Evolutionary conservation across 768 basidiomycete genomes (phyloP).

Genomic region (Tulasnella sp.): DNA sequence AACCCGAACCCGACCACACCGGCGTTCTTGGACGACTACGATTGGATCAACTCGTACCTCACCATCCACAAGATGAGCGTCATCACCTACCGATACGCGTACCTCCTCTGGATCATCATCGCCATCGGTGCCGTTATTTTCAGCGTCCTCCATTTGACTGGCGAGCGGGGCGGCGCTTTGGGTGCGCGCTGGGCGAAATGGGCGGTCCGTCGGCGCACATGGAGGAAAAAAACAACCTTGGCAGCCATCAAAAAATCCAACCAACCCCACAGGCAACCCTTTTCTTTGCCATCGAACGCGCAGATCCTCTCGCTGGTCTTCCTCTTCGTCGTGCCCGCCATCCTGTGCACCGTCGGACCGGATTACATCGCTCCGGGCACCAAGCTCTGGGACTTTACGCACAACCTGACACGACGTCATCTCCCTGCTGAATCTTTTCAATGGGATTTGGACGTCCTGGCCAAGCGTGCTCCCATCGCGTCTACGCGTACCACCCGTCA

Average conservation of each 20-base stretch:
- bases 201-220: conserved; percentile 55
- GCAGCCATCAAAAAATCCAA: conserved; percentile 37
- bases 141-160: conserved; percentile 44
- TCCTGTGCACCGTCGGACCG: conserved; percentile 55
- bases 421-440: conserved; percentile 25
- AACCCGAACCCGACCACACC: conserved; percentile 46
- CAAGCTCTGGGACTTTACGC: conserved; percentile 44
- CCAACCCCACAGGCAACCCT: conserved; percentile 43
- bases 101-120: conserved; percentile 57
- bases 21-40: conserved; percentile 41
- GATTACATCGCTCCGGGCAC: conserved; percentile 60
- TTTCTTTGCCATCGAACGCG: conserved; percentile 57
- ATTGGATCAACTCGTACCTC: conserved; percentile 58
- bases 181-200: conserved; percentile 59
- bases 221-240: conserved; percentile 48
- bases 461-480: conserved; percentile 30
- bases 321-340: conserved; percentile 44
- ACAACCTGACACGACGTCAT: conserved; percentile 29
- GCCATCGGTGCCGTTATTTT: conserved; percentile 42
- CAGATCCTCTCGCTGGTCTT: conserved; percentile 51
- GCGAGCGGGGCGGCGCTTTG: conserved; percentile 39
- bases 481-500: conserved; percentile 40
- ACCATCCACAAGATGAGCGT: conserved; percentile 51
- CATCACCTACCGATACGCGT: conserved; percentile 53
- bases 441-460: conserved; percentile 14